Evolutionary conservation across 768 basidiomycete species (phyloP).

Genomic region (Leccinum rimulosum): DNA sequence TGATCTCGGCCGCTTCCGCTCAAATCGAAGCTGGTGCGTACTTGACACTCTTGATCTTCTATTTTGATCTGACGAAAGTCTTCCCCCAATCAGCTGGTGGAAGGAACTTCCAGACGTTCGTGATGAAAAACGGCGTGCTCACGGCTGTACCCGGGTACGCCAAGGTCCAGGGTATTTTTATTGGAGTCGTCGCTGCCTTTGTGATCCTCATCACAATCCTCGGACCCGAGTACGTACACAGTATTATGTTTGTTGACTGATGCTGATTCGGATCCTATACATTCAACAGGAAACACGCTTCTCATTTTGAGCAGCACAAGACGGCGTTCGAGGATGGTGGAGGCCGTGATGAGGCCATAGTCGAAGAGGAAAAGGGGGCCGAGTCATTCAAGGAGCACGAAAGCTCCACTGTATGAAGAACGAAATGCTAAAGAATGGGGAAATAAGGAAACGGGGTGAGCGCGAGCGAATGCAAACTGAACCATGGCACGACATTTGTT

Average conservation of each 20-base stretch:
- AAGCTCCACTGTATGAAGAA: slow-evolving; percentile 1
- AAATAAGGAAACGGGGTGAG: too few species aligned
- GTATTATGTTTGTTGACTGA: neutral
- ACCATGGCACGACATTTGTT: too few species aligned
- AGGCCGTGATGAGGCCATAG: slow-evolving; percentile 45
- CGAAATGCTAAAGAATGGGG: neutral
- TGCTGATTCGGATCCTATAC: neutral
- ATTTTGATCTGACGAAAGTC: neutral
- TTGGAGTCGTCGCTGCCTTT: slow-evolving; percentile 78
- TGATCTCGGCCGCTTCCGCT: slow-evolving; percentile 70
- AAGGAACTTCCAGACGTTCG: slow-evolving; percentile 49
- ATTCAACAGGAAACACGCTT: slow-evolving; percentile 58
- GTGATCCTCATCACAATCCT: slow-evolving; percentile 73
- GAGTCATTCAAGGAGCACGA: slow-evolving; percentile 12
- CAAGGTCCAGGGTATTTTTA: slow-evolving; percentile 81
- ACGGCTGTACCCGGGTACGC: slow-evolving; percentile 63
- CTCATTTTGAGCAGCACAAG: slow-evolving; percentile 83
- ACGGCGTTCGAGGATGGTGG: slow-evolving; percentile 77
- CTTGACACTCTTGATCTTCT: neutral
- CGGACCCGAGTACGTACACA: slow-evolving; percentile 67
- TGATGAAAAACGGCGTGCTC: slow-evolving; percentile 39
- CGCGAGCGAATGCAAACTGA: too few species aligned
- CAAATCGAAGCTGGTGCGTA: slow-evolving; percentile 74
- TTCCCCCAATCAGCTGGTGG: slow-evolving; percentile 52
- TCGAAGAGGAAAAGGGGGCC: slow-evolving; percentile 19